phyloP scores from a whole-genome alignment of 2,329 filamentous ascomycete genomes.

The Hansfordia pulvinata region DNA sequence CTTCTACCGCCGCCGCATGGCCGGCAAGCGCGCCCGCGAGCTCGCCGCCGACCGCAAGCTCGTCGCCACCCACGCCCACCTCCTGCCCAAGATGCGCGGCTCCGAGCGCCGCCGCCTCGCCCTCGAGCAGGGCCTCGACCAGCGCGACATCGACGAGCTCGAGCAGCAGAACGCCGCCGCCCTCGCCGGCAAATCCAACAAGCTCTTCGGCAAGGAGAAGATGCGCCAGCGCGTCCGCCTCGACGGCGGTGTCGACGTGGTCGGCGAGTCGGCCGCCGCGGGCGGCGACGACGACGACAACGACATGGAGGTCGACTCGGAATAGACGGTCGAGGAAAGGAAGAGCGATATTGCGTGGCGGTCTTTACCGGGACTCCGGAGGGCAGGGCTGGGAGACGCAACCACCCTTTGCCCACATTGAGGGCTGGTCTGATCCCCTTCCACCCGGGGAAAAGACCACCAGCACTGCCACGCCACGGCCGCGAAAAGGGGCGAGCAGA shows the following conservation, averaged over 20 bases:
- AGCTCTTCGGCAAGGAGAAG: slow-evolving; percentile 26
- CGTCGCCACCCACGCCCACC: slow-evolving; percentile 82
- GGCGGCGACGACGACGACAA: slow-evolving; percentile 18
- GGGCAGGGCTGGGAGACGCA: no score
- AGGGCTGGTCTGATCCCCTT: no score
- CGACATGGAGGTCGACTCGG: slow-evolving; percentile 27
- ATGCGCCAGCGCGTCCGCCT: slow-evolving; percentile 21
- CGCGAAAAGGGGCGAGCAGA: no score
- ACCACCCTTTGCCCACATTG: no score
- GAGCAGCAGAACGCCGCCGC: slow-evolving; percentile 14
- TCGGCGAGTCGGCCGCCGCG: slow-evolving; percentile 20
- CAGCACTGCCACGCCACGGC: no score
- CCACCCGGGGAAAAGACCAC: no score
- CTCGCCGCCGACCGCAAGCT: slow-evolving; percentile 71
- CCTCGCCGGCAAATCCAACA: slow-evolving; percentile 13
- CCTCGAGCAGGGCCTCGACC: slow-evolving; percentile 14
- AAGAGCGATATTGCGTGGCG: no score
- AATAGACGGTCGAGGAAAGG: no score
- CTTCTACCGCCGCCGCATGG: slow-evolving; percentile 91
- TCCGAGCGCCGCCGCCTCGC: slow-evolving; percentile 47
- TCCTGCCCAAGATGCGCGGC: slow-evolving; percentile 62
- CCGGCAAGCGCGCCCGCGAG: slow-evolving; percentile 75
- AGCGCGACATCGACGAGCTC: slow-evolving; percentile 20
- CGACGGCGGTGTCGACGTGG: slow-evolving; percentile 27
- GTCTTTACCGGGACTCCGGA: no score